Evolutionary conservation across 371 early-diverging fungal genomes (phyloP).

Genomic region (Funneliformis caledonium): DNA sequence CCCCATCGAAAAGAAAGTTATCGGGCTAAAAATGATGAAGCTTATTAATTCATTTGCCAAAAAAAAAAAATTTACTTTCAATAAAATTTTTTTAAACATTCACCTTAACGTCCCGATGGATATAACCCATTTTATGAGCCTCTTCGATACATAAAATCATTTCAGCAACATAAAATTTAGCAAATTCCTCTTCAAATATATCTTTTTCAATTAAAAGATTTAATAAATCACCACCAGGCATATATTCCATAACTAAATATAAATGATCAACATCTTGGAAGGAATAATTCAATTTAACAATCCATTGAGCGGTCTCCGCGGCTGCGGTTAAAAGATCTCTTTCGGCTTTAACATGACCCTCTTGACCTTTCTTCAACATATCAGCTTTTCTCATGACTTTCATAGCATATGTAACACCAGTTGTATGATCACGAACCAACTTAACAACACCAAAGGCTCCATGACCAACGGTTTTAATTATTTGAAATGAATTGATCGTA

Average conservation of each 20-base stretch:
- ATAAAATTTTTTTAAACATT: neutral
- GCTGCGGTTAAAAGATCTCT: constrained; percentile 78
- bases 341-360: constrained; percentile 75
- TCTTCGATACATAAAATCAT: constrained; percentile 72
- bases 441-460: constrained; percentile 88
- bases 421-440: constrained; percentile 77
- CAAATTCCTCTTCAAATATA: constrained; percentile 64
- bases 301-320: constrained; percentile 59
- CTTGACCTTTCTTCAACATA: constrained; percentile 73
- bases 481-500: constrained; percentile 71
- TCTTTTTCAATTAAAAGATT: constrained; percentile 65
- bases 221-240: constrained; percentile 82
- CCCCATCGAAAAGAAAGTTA: constrained; percentile 65
- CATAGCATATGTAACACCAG: constrained; percentile 81
- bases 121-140: constrained; percentile 66
- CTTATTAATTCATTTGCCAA: neutral
- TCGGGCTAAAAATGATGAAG: constrained; percentile 49
- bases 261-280: constrained; percentile 73
- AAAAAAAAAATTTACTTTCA: neutral
- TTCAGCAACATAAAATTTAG: constrained; percentile 76
- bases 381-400: constrained; percentile 81
- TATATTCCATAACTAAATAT: constrained; percentile 78
- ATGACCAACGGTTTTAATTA: constrained; percentile 78
- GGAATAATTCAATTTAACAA: constrained; percentile 72
- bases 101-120: constrained; percentile 68